Evolutionary conservation across 2,329 filamentous ascomycete genomes (phyloP), one percentile per base, ranked within the genome.

Genomic region (Aspergillus sp.): DNA sequence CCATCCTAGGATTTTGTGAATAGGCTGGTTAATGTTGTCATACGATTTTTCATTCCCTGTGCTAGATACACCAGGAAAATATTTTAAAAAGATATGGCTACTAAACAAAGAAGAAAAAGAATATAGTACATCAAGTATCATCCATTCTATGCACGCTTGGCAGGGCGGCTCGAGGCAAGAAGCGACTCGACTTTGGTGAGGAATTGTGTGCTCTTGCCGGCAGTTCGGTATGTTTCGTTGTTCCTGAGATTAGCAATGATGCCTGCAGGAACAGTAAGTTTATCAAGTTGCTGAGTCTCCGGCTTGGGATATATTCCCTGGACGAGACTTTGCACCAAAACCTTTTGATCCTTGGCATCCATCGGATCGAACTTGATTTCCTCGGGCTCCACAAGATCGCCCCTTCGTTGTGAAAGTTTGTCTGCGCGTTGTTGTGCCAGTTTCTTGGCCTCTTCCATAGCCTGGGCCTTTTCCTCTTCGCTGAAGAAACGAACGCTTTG

Each of bases 151-250:
- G 51, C 44, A 35, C 59, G 58, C 50, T 65, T 68, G 25, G 52
- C 53, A 45, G 53, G 56, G 25, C 61, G 60, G 51, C 51, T 53
- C 3, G 58, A 56, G 38, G 56, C 53, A 30, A 73, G 51, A 19
- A 69, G 57, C 35, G 62, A 69, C 52, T 67, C 60, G 6, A 73
- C 54, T 47, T 70, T 70, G 35, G 58, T 51, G 50, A 72, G 52
- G 44, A 73, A 68, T 39, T 65, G 57, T 4, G 60, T 58, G 35
- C 57, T 61, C 49, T 72, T 69, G 15, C 62, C 60, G 7, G 60
- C 49, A 13, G 58, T 60, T n/a, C 64, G 61, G 54, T 71, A 73
- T 12, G 68, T 72, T 39, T 61, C 61, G 44, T 73, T 73, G 46
- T 68, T 71, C n/a, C 58, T 54, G 20, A 72, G 59, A 48, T 66